phyloP scores from a whole-genome alignment of 108 stramenopile genomes.

The Discostella pseudostelligera region DNA sequence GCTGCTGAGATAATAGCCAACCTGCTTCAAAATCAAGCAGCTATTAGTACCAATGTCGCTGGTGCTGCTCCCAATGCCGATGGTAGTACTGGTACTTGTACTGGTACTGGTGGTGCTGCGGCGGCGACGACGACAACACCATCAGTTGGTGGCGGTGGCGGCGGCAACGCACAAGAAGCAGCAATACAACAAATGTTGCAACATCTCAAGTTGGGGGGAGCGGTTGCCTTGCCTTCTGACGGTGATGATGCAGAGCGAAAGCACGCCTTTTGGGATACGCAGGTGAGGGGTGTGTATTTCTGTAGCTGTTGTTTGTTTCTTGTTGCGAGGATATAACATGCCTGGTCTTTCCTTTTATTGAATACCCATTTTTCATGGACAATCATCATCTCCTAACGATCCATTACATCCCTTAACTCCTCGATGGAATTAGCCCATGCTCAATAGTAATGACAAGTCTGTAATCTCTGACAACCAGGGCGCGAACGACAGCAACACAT shows the following conservation, averaged over 20 bases:
- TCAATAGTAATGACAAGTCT: slow-evolving; percentile 15
- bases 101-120: too few species aligned
- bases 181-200: slow-evolving; percentile 17
- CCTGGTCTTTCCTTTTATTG: too few species aligned
- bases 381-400: neutral
- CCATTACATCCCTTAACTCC: too few species aligned
- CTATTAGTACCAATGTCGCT: neutral
- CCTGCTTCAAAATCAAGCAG: slow-evolving; percentile 29
- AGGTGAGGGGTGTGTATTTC: slow-evolving; percentile 52
- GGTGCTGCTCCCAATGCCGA: neutral
- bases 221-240: slow-evolving; percentile 12
- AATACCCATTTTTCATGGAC: too few species aligned
- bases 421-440: slow-evolving; percentile 31
- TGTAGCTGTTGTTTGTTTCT: slow-evolving; percentile 5
- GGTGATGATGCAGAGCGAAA: slow-evolving; percentile 32
- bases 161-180: slow-evolving; percentile 18
- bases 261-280: slow-evolving; percentile 97
- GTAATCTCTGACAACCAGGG: slow-evolving; percentile 43
- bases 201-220: slow-evolving; percentile 14
- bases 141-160: neutral
- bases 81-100: slow-evolving; percentile 1
- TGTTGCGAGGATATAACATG: too few species aligned
- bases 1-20: slow-evolving; percentile 34
- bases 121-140: slow-evolving; percentile 5
- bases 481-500: slow-evolving; percentile 35